phyloP scores from a whole-genome alignment of 148 eudicot species.

The Amaranthus hypochondriacus region DNA sequence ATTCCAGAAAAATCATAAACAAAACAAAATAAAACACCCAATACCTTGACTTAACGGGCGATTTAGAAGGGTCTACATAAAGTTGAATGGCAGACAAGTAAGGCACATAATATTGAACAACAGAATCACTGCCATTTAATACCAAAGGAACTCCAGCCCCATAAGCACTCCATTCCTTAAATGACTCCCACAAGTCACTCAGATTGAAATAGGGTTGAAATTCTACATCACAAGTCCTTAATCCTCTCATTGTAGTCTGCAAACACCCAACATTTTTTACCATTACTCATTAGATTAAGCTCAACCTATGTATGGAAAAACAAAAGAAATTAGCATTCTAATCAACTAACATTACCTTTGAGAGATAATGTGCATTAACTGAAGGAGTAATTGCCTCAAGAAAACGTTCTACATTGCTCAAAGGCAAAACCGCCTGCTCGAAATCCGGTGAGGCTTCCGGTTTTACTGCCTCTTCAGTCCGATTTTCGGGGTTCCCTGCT shows the following conservation, averaged over 20 bases:
- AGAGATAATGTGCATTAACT: constrained; percentile 57
- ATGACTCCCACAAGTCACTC: constrained; percentile 77
- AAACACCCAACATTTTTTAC: neutral
- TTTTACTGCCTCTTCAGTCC: constrained; percentile 20
- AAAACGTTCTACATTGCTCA: constrained; percentile 69
- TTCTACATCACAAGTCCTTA: constrained; percentile 58
- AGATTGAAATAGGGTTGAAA: constrained; percentile 60
- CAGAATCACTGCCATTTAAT: constrained; percentile 60
- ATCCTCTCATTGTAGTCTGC: constrained; percentile 57
- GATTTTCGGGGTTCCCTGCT: constrained; percentile 24
- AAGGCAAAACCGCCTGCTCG: constrained; percentile 27
- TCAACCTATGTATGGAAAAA: too few species aligned
- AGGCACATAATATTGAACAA: constrained; percentile 83
- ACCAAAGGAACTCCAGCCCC: constrained; percentile 85
- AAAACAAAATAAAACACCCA: constrained; percentile 15
- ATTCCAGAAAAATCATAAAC: constrained; percentile 9
- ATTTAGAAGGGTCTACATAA: constrained; percentile 45
- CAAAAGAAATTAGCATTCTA: neutral
- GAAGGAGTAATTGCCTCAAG: constrained; percentile 66
- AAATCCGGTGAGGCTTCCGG: constrained; percentile 18
- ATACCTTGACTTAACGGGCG: constrained; percentile 33
- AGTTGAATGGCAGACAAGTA: constrained; percentile 70
- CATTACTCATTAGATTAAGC: neutral
- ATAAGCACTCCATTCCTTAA: constrained; percentile 89
- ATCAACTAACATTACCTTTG: constrained; percentile 46